A percentile compares a stretch with the other conserved stretches of the same genome.
phyloP scores from a whole-genome alignment of 768 basidiomycete genomes.

The Mycena rosella region DNA sequence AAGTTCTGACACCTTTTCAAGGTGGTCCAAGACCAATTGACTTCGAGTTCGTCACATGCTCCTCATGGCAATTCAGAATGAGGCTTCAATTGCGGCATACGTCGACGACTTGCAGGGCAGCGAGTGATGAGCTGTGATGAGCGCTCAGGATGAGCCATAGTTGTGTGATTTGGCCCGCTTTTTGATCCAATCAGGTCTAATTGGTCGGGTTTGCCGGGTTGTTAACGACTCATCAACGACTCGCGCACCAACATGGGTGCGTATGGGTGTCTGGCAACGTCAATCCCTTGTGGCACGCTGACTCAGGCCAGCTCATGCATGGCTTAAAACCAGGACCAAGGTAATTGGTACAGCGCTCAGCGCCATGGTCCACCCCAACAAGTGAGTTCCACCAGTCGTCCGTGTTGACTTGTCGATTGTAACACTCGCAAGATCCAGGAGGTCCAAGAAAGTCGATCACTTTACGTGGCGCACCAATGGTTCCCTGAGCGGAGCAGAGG shows the following conservation, averaged over 20 bases:
- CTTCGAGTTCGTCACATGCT: too few species aligned
- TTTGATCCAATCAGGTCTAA: not conserved
- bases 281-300: conserved; percentile 2
- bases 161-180: not conserved
- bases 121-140: not conserved
- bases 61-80: too few species aligned
- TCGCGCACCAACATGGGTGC: conserved; percentile 17
- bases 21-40: too few species aligned
- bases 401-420: not conserved
- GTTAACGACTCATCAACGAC: too few species aligned
- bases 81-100: too few species aligned
- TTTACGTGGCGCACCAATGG: conserved; percentile 26
- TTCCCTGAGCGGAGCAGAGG: conserved; percentile 22
- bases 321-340: conserved; percentile 16
- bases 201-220: too few species aligned
- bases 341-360: not conserved
- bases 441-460: conserved; percentile 25
- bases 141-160: too few species aligned
- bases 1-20: too few species aligned
- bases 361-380: conserved; percentile 26
- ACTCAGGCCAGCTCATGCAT: conserved; percentile 23
- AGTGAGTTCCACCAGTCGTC: conserved; percentile 3
- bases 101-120: too few species aligned
- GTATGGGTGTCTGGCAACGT: conserved; percentile 8
- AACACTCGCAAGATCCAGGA: conserved; percentile 9